Conservation (phyloP, 345 rosid species). For the Moricandia moricandioides region DNA sequence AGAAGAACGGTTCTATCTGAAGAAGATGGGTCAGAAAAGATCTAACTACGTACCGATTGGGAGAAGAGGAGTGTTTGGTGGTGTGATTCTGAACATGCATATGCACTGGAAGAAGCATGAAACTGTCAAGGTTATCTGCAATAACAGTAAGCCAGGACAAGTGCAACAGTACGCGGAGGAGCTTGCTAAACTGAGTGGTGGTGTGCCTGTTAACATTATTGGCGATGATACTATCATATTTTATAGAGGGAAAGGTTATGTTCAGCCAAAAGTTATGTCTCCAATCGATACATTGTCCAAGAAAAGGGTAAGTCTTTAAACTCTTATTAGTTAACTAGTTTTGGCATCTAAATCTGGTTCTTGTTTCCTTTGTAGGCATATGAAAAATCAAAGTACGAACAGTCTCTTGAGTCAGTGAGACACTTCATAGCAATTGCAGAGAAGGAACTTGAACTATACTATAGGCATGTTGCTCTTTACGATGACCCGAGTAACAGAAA, state of each 20-base stretch:
- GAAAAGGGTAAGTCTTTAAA: conserved; percentile 50
- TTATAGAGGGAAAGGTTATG: conserved; percentile 80
- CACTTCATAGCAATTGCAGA: conserved; percentile 70
- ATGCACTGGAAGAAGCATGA: conserved; percentile 94
- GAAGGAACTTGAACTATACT: conserved; percentile 78
- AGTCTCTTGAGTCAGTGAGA: conserved; percentile 79
- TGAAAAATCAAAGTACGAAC: conserved; percentile 85
- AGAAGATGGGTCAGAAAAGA: conserved; percentile 84
- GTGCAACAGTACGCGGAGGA: conserved; percentile 61
- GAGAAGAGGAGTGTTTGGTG: conserved; percentile 87
- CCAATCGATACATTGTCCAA: conserved; percentile 86
- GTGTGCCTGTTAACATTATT: conserved; percentile 67
- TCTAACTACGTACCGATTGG: conserved; percentile 85
- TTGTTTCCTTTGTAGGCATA: conserved; percentile 54
- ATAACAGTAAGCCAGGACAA: conserved; percentile 76
- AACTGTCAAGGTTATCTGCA: conserved; percentile 90
- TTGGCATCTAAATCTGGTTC: not conserved
- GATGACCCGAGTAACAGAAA: conserved; percentile 59
- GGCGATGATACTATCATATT: conserved; percentile 79
- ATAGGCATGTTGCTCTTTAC: conserved; percentile 71
- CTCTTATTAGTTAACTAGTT: not conserved
- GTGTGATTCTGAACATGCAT: conserved; percentile 93
- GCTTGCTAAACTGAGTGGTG: conserved; percentile 86
- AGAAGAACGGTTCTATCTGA: conserved; percentile 77
- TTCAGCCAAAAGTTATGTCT: conserved; percentile 88